Base-by-base conservation (phyloP, 306 rosid species). In the Quercus ilex region DNA sequence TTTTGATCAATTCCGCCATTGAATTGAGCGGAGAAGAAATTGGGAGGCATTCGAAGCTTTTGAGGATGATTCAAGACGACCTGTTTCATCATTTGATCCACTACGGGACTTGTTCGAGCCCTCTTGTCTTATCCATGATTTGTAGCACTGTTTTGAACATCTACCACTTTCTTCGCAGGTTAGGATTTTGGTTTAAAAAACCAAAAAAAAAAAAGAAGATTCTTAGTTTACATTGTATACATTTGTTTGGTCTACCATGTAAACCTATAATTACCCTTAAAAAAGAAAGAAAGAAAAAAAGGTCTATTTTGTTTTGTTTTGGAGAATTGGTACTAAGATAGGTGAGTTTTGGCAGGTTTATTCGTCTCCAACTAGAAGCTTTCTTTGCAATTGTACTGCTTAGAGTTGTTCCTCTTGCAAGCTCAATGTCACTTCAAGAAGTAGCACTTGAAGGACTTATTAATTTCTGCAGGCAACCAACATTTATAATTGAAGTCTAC, bases 41-140 rank as follows among this genome's bases (percentile, higher is more conserved):
- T 1, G 93, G 92, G 30, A 85, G 53, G 74, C 96, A 95, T 82
- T 90, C 96, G 0, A 91, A 86, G 90, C 86, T 95, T 20, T 85
- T 93, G 88, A 89, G 96, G 73, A 91, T 95, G 99, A 86, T 93
- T 41, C 93, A 91, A 79, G 98, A 95, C 73, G 97, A 95, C 35
- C 76, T 95, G 35, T 91, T 93, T 80, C 97, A 95, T 76, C 99
- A 95, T 86, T 86, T 95, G 88, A 91, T 95, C 71, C 87, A 93
- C 67, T 93, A 91, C 55, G 99, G 98, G 2, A 78, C 90, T 5
- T 71, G 92, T 84, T 89, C 96, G 0, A 93, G 88, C 80, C 90
- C 98, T 1, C 89, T 90, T 76, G 93, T 95, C 43, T 77, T 95
- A 31, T 93, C 99, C 81, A 93, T 95, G 98, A 93, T 93, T 75